Base-by-base conservation (phyloP, 768 basidiomycete species). In the Hygrophoropsis aurantiaca region DNA sequence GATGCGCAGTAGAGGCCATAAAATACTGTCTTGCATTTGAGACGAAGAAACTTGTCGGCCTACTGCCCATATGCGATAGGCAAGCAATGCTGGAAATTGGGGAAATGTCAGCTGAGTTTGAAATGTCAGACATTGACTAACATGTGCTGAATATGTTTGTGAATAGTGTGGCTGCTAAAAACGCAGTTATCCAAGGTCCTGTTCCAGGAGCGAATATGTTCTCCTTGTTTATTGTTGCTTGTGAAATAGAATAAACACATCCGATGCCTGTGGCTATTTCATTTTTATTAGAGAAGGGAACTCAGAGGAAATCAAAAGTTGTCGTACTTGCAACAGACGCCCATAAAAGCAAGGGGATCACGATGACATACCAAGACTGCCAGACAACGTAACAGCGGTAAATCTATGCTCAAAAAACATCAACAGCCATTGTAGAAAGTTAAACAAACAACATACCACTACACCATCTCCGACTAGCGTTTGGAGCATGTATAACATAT, bases 381-480 rank as follows among this genome's bases (percentile, higher is more conserved):
- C 60, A 62, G n/a, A 62, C 58, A 25, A 58, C 50, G 15, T 57
- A 60, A 40, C 60, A 63, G 10, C 60, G 57, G 40, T 63, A 57
- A 32, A 63, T 60, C 60, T 62, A n/a, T n/a, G n/a, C n/a, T n/a
- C n/a, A n/a, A n/a, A n/a, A 34, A 16, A 7, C n/a, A 34, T 9
- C 13, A 18, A 46, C 4, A 44, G 43, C 15, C 15, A 24, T 34
- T n/a, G n/a, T n/a, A n/a, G 4, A 8, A 16, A 21, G 7, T 30
- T 30, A 37, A 23, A 33, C 18, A 27, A 16, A 1, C 30, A 19
- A 46, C 49, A 16, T 11, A 51, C 47, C 37, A 62, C 42, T 0
- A 62, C 56, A 5, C 52, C 60, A 34, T 63, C 61, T 1, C 60
- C 61, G 3, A 56, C 43, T 8, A 63, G 26, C 5, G 58, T 64